These are phyloP conservation scores for Salix arbutifolia DNA, from an alignment of 345 rosid species.

Conservation along the genomic window DNA sequence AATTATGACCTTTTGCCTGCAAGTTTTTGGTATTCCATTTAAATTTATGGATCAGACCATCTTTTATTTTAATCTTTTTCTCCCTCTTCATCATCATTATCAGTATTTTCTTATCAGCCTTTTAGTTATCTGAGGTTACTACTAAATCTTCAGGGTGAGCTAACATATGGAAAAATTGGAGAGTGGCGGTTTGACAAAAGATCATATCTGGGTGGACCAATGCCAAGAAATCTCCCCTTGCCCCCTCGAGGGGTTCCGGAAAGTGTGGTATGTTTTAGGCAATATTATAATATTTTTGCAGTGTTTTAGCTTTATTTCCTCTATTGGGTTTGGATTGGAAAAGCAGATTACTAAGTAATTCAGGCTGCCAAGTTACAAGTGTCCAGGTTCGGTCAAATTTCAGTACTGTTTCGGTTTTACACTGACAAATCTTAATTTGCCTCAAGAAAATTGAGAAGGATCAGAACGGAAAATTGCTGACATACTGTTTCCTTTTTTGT, in stretches of 20 bases:
- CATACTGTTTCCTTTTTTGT: not conserved
- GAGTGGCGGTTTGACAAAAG: constrained; percentile 97
- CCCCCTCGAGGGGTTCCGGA: constrained; percentile 93
- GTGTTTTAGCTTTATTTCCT: not conserved
- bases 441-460: not conserved
- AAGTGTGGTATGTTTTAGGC: constrained; percentile 73
- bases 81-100: not conserved
- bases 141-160: constrained; percentile 52
- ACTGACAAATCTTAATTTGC: not conserved
- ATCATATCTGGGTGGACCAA: constrained; percentile 65
- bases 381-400: not conserved
- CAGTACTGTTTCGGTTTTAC: too few species aligned
- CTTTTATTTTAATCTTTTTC: not conserved
- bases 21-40: not conserved
- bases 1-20: not conserved
- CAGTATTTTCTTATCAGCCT: not conserved
- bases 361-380: not conserved
- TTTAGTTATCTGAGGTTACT: not conserved
- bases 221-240: constrained; percentile 61
- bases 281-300: not conserved
- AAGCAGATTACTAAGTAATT: not conserved
- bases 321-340: not conserved
- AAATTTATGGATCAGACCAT: not conserved
- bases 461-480: not conserved
- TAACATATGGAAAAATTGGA: constrained; percentile 78